These are phyloP conservation scores for Pseudogymnoascus sp. DNA, from an alignment of 2,329 filamentous ascomycete genomes.

Conservation along the genomic window DNA sequence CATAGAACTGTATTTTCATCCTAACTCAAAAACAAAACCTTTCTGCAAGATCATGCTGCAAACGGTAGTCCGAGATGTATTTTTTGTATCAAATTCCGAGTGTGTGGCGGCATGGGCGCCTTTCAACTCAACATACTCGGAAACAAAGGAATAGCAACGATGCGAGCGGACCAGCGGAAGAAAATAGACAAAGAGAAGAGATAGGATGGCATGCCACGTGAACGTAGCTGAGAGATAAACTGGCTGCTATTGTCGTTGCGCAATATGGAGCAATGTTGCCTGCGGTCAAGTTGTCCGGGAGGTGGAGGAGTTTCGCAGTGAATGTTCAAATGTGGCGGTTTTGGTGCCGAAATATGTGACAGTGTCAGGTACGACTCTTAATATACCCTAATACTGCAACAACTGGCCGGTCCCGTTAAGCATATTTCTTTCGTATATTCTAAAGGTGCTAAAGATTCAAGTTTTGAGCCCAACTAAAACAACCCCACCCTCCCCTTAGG, in stretches of 20 bases:
- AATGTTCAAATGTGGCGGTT: background rate
- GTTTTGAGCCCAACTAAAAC: background rate
- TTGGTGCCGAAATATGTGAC: background rate
- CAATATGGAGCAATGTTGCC: background rate
- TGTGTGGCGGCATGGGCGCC: background rate
- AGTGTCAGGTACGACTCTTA: background rate
- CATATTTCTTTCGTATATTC: background rate
- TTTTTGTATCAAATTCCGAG: background rate
- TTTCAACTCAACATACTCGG: background rate
- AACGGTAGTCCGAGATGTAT: background rate
- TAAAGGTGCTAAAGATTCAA: background rate
- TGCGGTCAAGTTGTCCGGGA: background rate
- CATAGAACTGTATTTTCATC: background rate
- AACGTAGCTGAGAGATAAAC: background rate
- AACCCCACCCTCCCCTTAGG: background rate
- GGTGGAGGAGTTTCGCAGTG: background rate
- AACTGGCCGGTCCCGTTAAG: background rate
- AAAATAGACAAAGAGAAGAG: background rate
- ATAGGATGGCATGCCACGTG: background rate
- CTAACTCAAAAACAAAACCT: background rate
- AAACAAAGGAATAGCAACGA: background rate
- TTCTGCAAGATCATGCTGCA: background rate
- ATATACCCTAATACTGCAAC: background rate
- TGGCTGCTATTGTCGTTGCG: background rate
- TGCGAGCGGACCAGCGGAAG: background rate